Base-by-base conservation (phyloP, 2,329 filamentous ascomycete genomes). In the Diplocarpon rosae region DNA sequence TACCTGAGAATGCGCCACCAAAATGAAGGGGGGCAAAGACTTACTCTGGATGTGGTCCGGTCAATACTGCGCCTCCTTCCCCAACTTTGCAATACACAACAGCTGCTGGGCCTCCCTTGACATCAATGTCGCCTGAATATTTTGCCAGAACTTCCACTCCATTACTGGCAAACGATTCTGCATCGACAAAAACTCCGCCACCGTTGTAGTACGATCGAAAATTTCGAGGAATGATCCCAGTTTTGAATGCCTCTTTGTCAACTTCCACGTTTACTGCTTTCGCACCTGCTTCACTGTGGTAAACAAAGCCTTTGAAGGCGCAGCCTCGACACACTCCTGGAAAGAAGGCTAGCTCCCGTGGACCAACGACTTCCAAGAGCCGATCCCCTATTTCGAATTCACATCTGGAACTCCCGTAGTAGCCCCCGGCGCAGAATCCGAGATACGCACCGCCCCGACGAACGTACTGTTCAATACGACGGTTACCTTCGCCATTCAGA, bases 371-470 rank as follows among this genome's bases (percentile, higher is more conserved):
- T 60, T 94, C 86, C 66, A 96, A 74, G 1, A 75, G 72, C 53
- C 73, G 75, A 59, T 92, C 79, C 2, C 88, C 87, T 11, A 92
- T 80, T 65, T 96, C 90, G 52, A 96, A 98, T 62, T 98, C 92
- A 60, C 90, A 95, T 51, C 72, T 73, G 32, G 72, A 70, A 53
- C 74, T 80, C 16, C 83, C 92, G 58, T 95, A 98, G 66, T 98
- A 98, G 10, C 84, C 92, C 5, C 92, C 92, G 2, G 92, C 92
- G 61, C 92, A 98, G 56, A 98, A 81, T 0, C 92, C 92, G 1
- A 98, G 73, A 60, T 92, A 98, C 0, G 76, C 71, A 13, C 92
- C 92, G 24, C 92, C 92, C 27, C 77, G 73, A 47, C 87, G 83
- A 39, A 98, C 86, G 59, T 84, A 98, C 54, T 90, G 82, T 44